Conservation (phyloP, 2,329 filamentous ascomycete genomes). For the Trichophyton verrucosum region DNA sequence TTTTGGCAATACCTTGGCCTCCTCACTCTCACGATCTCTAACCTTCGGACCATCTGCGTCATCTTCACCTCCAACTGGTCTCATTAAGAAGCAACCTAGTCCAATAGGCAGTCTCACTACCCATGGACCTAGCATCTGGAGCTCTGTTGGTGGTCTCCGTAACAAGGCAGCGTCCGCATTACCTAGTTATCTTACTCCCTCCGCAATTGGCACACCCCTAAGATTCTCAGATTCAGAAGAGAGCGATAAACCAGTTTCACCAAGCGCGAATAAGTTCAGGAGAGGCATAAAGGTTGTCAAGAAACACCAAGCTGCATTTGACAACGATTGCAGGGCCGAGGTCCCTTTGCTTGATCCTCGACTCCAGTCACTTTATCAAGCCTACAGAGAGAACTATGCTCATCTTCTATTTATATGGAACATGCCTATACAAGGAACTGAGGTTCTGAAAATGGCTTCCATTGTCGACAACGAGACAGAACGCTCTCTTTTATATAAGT, state of each 20-base stretch:
- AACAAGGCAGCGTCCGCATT: slow-evolving; percentile 15
- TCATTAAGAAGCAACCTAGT: slow-evolving; percentile 27
- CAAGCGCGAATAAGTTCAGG: slow-evolving; percentile 15
- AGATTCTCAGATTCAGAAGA: slow-evolving; percentile 26
- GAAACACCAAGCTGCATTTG: slow-evolving; percentile 46
- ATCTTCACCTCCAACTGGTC: slow-evolving; percentile 27
- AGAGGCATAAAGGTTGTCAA: slow-evolving; percentile 38
- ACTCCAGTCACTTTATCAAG: slow-evolving; percentile 36
- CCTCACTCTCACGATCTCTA: slow-evolving; percentile 35
- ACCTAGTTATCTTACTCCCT: slow-evolving; percentile 22
- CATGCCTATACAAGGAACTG: slow-evolving; percentile 41
- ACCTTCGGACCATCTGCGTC: slow-evolving; percentile 33
- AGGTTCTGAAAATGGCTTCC: slow-evolving; percentile 45
- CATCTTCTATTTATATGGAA: slow-evolving; percentile 48
- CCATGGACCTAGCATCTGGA: slow-evolving; percentile 21
- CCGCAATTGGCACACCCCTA: slow-evolving; percentile 21
- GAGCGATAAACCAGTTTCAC: slow-evolving; percentile 22
- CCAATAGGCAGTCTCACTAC: slow-evolving; percentile 26
- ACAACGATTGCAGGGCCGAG: slow-evolving; percentile 37
- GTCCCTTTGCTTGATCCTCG: slow-evolving; percentile 39
- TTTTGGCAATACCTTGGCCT: slow-evolving; percentile 32
- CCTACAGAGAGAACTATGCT: slow-evolving; percentile 47
- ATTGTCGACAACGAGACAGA: slow-evolving; percentile 1
- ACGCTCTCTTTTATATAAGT: neutral
- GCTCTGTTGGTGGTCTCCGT: slow-evolving; percentile 16